Evolutionary conservation across 2,329 filamentous ascomycete species (phyloP), one percentile per base, ranked within the genome.

Genomic region (Ophiocordyceps robertsii): DNA sequence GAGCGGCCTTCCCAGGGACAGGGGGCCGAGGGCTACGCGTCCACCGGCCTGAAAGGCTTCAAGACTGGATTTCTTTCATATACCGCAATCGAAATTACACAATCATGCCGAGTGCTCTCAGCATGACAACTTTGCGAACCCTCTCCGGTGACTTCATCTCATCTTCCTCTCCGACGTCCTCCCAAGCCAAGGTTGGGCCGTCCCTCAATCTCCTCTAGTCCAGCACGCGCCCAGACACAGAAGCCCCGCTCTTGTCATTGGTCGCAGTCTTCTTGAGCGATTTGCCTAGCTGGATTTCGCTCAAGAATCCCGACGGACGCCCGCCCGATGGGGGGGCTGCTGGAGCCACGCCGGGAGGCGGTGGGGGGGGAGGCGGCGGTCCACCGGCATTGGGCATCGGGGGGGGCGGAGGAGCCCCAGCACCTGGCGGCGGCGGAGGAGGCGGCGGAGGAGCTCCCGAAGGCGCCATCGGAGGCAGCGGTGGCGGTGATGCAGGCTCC

Each of bases 221-320:
- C 59, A 78, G 61, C 45, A 95, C 89, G 46, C 79, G 76, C n/a
- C 90, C 90, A 19, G 86, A 84, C 44, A 80, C 70, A 41, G 79
- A 61, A 41, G 85, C 74, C 39, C 53, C 63, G 62, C 89, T 95
- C 61, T 80, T 81, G 62, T 98, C 92, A 62, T 86, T 89, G 1
- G 92, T 96, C 59, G 82, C 69, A 21, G 88, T 87, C 72, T 96
- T 96, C 69, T 74, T 88, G 57, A 98, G 67, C 3, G 78, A 63
- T 62, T 63, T 88, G 37, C 92, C 90, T 47, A 77, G 66, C 57
- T 90, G 80, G 47, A 98, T 96, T 59, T 95, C 78, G 45, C 80
- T 80, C 49, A 98, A 62, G 55, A 98, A 71, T 1, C 79, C 77
- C 17, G 75, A 55, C 17, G 77, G 76, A 27, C 73, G 68, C 1